These are phyloP conservation scores for Lonicera japonica DNA, from an alignment of 129 eudicot genomes.

Conservation along the genomic window DNA sequence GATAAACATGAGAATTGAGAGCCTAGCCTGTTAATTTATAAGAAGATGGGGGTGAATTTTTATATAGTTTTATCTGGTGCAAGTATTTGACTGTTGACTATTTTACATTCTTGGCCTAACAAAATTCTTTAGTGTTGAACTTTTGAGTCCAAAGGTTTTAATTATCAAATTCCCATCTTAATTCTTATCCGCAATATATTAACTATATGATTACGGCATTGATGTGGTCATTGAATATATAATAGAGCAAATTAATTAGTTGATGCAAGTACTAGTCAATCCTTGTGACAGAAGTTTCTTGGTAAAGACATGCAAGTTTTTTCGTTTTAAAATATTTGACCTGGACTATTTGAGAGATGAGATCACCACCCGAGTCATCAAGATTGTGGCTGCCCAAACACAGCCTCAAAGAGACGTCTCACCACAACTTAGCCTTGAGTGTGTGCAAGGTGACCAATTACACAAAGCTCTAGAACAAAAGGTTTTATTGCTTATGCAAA, in stretches of 20 bases:
- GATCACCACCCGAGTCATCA: background rate
- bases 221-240: background rate
- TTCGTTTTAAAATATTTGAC: background rate
- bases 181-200: background rate
- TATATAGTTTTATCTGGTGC: background rate
- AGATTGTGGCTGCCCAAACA: too few species aligned
- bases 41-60: background rate
- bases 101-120: too few species aligned
- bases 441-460: too few species aligned
- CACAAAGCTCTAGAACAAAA: too few species aligned
- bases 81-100: conserved; percentile 27
- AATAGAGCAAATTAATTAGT: background rate
- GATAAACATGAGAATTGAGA: background rate
- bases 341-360: background rate
- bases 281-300: background rate
- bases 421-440: too few species aligned
- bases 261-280: background rate
- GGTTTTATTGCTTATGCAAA: too few species aligned
- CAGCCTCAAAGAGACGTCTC: too few species aligned
- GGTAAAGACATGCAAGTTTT: background rate
- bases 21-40: background rate
- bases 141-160: conserved; percentile 10
- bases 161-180: background rate
- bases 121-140: conserved; percentile 5
- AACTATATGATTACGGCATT: background rate